Evolutionary conservation across 2,329 filamentous ascomycete species (phyloP).

Genomic region (Pestalotiopsis sp.): DNA sequence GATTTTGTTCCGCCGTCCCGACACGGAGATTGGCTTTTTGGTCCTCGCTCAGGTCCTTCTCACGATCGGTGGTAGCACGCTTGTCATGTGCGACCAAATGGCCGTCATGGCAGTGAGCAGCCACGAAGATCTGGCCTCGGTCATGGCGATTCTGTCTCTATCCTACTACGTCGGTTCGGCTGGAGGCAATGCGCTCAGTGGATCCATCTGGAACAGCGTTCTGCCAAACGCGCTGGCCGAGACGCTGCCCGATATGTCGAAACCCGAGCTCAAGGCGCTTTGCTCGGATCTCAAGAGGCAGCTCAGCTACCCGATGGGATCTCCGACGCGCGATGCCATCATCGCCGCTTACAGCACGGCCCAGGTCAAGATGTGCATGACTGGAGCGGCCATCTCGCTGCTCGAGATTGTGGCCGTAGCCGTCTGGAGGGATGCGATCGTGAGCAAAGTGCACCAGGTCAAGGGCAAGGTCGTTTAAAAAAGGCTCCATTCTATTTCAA

Average conservation of each 20-base stretch:
- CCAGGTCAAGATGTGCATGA: conserved; percentile 36
- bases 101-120: conserved; percentile 56
- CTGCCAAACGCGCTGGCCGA: conserved; percentile 28
- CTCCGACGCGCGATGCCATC: conserved; percentile 32
- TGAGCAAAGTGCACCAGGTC: conserved; percentile 32
- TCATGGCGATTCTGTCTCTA: conserved; percentile 43
- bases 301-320: conserved; percentile 33
- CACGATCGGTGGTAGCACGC: conserved; percentile 51
- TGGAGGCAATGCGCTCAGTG: conserved; percentile 44
- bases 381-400: conserved; percentile 28
- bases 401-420: conserved; percentile 29
- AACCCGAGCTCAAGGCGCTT: conserved; percentile 26
- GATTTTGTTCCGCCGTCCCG: conserved; percentile 52
- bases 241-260: conserved; percentile 24
- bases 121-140: conserved; percentile 53
- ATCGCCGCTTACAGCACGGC: conserved; percentile 34
- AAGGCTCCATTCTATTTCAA: neutral
- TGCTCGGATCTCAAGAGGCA: conserved; percentile 34
- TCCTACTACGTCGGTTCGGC: conserved; percentile 35
- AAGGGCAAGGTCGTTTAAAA: conserved; percentile 31
- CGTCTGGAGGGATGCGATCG: conserved; percentile 32
- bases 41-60: conserved; percentile 58
- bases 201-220: conserved; percentile 43
- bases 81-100: conserved; percentile 57
- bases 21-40: conserved; percentile 46